Conservation (phyloP, 768 basidiomycete genomes). For the Boletus rufocinnamomeus region DNA sequence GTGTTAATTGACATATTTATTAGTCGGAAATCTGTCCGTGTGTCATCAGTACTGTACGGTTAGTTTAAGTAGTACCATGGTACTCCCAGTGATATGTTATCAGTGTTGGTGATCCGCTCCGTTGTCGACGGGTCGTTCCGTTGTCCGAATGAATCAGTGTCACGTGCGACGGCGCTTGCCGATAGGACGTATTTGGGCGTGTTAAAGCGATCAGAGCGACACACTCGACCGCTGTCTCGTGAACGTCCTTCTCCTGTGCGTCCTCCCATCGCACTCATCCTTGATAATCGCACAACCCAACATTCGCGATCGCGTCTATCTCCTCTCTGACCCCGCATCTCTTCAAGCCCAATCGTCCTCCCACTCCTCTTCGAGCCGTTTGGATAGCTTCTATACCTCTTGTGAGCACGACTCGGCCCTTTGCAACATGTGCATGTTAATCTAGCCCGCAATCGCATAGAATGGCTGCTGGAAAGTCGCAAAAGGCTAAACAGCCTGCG, state of each 20-base stretch:
- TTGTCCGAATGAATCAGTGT: conserved; percentile 13
- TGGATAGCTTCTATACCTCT: conserved; percentile 9
- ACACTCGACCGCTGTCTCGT: conserved; percentile 19
- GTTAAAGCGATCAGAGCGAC: conserved; percentile 36
- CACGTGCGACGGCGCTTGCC: conserved; percentile 37
- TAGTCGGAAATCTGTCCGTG: too few species aligned
- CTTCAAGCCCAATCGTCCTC: conserved; percentile 2
- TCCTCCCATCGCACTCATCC: conserved; percentile 24
- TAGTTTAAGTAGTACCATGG: too few species aligned
- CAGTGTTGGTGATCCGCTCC: conserved; percentile 16
- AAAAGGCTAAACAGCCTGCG: conserved; percentile 27
- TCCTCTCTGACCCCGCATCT: not conserved
- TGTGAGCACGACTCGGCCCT: conserved; percentile 15
- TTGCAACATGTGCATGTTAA: conserved; percentile 14
- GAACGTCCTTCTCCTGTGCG: conserved; percentile 17
- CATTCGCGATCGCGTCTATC: conserved; percentile 19
- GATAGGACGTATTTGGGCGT: conserved; percentile 29
- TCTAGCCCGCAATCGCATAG: conserved; percentile 22
- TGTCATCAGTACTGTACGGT: too few species aligned
- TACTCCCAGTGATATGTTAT: not conserved
- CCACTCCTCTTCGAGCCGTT: not conserved
- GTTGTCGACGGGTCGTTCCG: conserved; percentile 19
- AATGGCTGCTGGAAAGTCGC: conserved; percentile 33
- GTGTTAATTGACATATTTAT: too few species aligned
- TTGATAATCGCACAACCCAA: conserved; percentile 21